phyloP scores from a whole-genome alignment of 805 yeast species.

The Teunomyces barrocoloradensis region DNA sequence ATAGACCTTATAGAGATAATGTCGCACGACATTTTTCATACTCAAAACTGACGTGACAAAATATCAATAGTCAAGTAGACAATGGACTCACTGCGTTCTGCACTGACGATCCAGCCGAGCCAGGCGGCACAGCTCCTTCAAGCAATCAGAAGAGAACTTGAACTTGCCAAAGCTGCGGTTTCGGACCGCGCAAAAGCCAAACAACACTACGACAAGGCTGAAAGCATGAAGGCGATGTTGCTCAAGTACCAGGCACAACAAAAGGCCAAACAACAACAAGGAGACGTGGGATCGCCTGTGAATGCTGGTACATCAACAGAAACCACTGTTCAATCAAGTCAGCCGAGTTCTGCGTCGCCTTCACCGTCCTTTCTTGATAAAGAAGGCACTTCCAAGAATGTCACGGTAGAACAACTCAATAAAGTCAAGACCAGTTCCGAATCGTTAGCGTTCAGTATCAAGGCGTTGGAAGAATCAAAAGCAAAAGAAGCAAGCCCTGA shows the following conservation, averaged over 20 bases:
- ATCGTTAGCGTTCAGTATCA: slow-evolving; percentile 21
- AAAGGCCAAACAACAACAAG: slow-evolving; percentile 10
- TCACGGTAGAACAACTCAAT: slow-evolving; percentile 21
- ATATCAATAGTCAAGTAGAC: not conserved
- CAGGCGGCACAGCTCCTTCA: slow-evolving; percentile 24
- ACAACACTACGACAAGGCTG: slow-evolving; percentile 24
- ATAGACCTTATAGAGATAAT: not conserved
- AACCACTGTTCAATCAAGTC: not conserved
- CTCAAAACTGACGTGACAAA: not conserved
- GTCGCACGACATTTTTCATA: not conserved
- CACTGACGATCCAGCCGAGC: slow-evolving; percentile 15
- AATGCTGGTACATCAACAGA: not conserved
- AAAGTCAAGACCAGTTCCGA: slow-evolving; percentile 20
- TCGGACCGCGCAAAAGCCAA: slow-evolving; percentile 15
- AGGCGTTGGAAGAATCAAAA: slow-evolving; percentile 20
- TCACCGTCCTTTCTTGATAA: not conserved
- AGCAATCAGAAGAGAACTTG: slow-evolving; percentile 25
- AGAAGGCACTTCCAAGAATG: slow-evolving; percentile 1
- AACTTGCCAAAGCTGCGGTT: slow-evolving; percentile 24
- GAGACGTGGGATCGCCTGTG: not conserved
- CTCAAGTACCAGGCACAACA: slow-evolving; percentile 24
- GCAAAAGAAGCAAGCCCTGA: slow-evolving; percentile 6
- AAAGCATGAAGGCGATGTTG: slow-evolving; percentile 24
- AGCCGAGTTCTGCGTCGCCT: not conserved
- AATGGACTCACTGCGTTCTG: slow-evolving; percentile 1